Conservation (phyloP, 2,329 filamentous ascomycete genomes). For the Allantophomopsis cytisporea region DNA sequence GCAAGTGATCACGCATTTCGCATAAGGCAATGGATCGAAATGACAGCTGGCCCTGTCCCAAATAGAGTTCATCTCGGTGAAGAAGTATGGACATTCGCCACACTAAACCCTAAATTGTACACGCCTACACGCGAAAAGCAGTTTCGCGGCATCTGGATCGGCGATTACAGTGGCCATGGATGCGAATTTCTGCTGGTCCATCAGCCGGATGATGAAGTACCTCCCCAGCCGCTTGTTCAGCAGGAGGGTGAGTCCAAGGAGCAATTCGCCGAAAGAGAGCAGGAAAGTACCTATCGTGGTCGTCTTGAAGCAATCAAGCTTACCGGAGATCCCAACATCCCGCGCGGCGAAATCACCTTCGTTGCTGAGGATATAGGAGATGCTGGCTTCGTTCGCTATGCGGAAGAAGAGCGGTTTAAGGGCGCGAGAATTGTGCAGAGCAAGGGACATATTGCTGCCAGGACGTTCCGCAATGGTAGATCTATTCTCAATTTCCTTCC, state of each 20-base stretch:
- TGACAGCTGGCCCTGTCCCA: constrained; percentile 24
- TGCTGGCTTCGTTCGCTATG: constrained; percentile 46
- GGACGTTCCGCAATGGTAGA: constrained; percentile 61
- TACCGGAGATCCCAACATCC: constrained; percentile 83
- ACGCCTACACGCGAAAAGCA: constrained; percentile 70
- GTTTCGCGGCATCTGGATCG: constrained; percentile 72
- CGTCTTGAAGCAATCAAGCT: constrained; percentile 76
- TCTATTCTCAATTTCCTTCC: constrained; percentile 3
- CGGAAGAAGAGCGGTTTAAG: constrained; percentile 54
- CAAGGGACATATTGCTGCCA: constrained; percentile 63
- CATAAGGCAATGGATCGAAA: constrained; percentile 65
- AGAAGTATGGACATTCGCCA: constrained; percentile 49
- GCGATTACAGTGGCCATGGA: constrained; percentile 78
- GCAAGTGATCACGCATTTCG: constrained; percentile 60
- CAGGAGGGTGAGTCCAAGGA: constrained; percentile 27
- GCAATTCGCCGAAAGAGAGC: constrained; percentile 29
- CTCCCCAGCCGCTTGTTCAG: constrained; percentile 23
- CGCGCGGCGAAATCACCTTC: constrained; percentile 75
- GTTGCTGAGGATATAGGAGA: constrained; percentile 64
- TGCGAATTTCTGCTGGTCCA: constrained; percentile 78
- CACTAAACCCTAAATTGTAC: constrained; percentile 62
- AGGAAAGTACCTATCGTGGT: constrained; percentile 44
- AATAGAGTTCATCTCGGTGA: constrained; percentile 36
- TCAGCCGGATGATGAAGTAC: constrained; percentile 47
- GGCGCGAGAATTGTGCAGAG: constrained; percentile 63